Conservation (phyloP, 2,329 filamentous ascomycete species). For the Pyrenophora graminea region DNA sequence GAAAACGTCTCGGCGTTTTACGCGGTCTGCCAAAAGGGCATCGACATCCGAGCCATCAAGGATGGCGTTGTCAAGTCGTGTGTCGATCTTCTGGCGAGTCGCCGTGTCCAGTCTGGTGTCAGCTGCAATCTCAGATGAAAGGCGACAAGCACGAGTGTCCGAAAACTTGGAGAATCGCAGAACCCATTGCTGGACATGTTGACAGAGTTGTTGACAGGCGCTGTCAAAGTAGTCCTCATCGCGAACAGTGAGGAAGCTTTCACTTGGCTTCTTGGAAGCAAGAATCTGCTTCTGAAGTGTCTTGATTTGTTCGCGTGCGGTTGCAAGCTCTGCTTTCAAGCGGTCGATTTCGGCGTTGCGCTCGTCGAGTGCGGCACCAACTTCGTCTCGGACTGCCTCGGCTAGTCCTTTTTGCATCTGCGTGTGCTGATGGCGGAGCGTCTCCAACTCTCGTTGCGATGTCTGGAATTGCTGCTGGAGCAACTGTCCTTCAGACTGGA, state of each 20-base stretch:
- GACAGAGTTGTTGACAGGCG: conserved; percentile 91
- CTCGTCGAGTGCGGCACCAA: conserved; percentile 69
- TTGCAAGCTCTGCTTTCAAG: conserved; percentile 76
- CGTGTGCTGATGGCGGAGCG: conserved; percentile 66
- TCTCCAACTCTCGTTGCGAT: conserved; percentile 70
- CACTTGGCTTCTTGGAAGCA: conserved; percentile 59
- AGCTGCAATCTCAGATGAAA: conserved; percentile 82
- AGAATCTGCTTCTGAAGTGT: conserved; percentile 64
- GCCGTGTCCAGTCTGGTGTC: conserved; percentile 40
- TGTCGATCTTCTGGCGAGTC: conserved; percentile 77
- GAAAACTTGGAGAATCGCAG: conserved; percentile 97
- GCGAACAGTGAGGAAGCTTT: conserved; percentile 76
- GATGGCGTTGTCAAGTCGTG: conserved; percentile 90
- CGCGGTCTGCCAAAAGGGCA: conserved; percentile 81
- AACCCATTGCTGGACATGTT: conserved; percentile 97
- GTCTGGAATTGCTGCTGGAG: conserved; percentile 60
- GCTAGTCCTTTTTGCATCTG: conserved; percentile 67
- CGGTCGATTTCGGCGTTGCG: conserved; percentile 83
- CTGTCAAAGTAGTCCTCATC: conserved; percentile 96
- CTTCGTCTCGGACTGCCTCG: conserved; percentile 63
- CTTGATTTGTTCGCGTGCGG: conserved; percentile 66
- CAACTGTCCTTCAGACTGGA: conserved; percentile 67
- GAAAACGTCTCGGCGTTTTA: conserved; percentile 89
- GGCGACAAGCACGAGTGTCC: conserved; percentile 83
- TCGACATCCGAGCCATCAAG: conserved; percentile 95